Evolutionary conservation across 305 asterid genomes (phyloP), one percentile per base, ranked within the genome.

Genomic region (Solanum aculeatissimum): DNA sequence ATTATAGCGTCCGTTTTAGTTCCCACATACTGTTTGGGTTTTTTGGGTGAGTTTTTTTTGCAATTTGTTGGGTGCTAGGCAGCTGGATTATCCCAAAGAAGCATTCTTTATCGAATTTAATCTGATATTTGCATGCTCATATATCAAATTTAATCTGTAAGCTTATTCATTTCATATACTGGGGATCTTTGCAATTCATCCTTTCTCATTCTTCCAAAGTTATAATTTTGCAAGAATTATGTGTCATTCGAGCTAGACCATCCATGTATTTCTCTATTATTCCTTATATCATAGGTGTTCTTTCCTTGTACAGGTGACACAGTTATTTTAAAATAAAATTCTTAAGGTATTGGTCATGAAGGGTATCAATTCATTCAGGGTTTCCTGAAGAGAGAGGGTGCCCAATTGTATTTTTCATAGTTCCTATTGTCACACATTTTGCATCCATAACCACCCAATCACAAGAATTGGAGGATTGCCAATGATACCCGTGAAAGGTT

Each of bases 401-500:
- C 19, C 79, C 63, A 49, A 27, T 16, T 77, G 63, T 45, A 69
- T 18, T 35, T 38, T 69, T 51, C 25, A 4, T 69, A 10, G 49
- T 19, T 69, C 27, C 12, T 35, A 68, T 40, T 35, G 8, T 68
- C 7, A 18, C 21, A 51, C 27, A 62, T 18, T 68, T 38, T 9
- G 75, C 49, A 32, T 68, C 27, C 75, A 68, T 68, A 18, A 35
- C 77, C 77, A 35, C 21, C 43, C 14, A 23, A 45, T 72, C 14
- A 14, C 60, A 29, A 75, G 63, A 49, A 21, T 7, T 55, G 49
- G 49, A 16, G 69, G 65, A 78, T 85, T 87, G 72, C 54, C 71
- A 85, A 84, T 83, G 90, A 84, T 83, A 42, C 49, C 21, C 62
- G 83, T 45, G 35, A 75, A 82, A 83, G 83, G 43, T 58, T 83